A percentile compares a stretch with the other conserved stretches of the same genome.
Conservation (phyloP, 345 rosid species). For the Arabis alpina region DNA sequence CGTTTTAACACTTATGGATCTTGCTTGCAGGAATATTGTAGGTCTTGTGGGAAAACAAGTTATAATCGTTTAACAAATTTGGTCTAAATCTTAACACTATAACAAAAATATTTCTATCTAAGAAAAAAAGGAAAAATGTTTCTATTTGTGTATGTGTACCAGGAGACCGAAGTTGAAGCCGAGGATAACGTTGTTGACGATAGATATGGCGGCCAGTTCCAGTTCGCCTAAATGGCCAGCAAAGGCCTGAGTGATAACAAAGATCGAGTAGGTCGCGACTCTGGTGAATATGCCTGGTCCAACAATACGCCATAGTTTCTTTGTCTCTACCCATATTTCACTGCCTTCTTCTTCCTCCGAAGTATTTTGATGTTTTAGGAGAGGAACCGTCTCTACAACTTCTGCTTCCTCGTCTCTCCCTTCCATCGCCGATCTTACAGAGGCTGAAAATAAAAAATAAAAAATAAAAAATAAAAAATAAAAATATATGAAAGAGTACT, state of each 20-base stretch:
- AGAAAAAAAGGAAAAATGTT: not conserved
- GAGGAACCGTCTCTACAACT: conserved; percentile 2
- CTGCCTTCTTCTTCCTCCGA: not conserved
- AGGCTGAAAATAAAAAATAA: not conserved
- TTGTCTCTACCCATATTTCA: conserved; percentile 48
- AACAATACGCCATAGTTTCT: conserved; percentile 61
- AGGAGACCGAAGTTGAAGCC: conserved; percentile 79
- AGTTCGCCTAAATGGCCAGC: conserved; percentile 88
- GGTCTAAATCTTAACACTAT: no score
- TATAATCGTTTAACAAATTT: no score
- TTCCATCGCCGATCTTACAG: conserved; percentile 10
- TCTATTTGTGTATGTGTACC: conserved; percentile 43
- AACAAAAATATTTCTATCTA: no score
- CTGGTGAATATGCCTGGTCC: conserved; percentile 64
- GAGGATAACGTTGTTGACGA: conserved; percentile 60
- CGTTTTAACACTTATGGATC: no score
- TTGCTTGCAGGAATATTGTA: no score
- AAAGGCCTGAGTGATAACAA: conserved; percentile 61
- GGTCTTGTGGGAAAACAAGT: no score
- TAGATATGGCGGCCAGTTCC: conserved; percentile 79
- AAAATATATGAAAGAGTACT: no score
- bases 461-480: not conserved
- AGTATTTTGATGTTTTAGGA: conserved; percentile 3
- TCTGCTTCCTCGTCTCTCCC: conserved; percentile 5
- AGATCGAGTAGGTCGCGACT: conserved; percentile 47